Conservation (phyloP, 2,329 filamentous ascomycete genomes). For the Alternaria metachromatica region DNA sequence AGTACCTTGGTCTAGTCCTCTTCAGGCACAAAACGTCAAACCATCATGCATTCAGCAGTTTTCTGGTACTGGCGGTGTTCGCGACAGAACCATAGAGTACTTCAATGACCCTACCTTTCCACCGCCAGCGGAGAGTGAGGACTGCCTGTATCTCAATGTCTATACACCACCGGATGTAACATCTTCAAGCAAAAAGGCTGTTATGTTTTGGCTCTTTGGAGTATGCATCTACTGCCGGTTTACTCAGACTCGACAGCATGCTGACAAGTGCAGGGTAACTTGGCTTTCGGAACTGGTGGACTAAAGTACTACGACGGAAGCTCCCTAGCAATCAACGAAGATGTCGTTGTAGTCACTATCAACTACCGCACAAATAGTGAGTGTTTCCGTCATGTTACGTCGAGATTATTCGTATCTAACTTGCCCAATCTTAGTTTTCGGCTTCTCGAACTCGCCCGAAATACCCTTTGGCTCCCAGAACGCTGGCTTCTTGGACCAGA, state of each 20-base stretch:
- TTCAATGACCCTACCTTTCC: slow-evolving; percentile 19
- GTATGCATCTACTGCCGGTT: background rate
- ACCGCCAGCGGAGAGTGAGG: slow-evolving; percentile 35
- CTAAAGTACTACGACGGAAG: slow-evolving; percentile 28
- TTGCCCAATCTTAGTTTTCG: slow-evolving; percentile 18
- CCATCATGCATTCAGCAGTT: slow-evolving; percentile 26
- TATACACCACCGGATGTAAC: slow-evolving; percentile 27
- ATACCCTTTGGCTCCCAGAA: slow-evolving; percentile 45
- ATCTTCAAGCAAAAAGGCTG: slow-evolving; percentile 17
- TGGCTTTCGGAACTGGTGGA: slow-evolving; percentile 25
- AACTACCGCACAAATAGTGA: slow-evolving; percentile 36
- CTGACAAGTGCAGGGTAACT: slow-evolving; percentile 26
- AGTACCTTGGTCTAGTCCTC: slow-evolving; percentile 15
- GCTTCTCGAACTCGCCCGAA: slow-evolving; percentile 23
- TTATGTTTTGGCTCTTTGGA: slow-evolving; percentile 20
- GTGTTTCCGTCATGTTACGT: background rate
- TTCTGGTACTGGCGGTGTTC: slow-evolving; percentile 8
- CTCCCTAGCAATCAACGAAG: slow-evolving; percentile 29
- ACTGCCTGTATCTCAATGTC: slow-evolving; percentile 51
- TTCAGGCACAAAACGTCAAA: slow-evolving; percentile 16
- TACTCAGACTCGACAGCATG: background rate
- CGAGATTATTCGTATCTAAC: background rate
- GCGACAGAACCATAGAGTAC: slow-evolving; percentile 19
- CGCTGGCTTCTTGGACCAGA: slow-evolving; percentile 61
- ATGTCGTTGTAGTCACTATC: slow-evolving; percentile 31